Conservation (phyloP, 768 basidiomycete genomes). For the Mycena belliarum region DNA sequence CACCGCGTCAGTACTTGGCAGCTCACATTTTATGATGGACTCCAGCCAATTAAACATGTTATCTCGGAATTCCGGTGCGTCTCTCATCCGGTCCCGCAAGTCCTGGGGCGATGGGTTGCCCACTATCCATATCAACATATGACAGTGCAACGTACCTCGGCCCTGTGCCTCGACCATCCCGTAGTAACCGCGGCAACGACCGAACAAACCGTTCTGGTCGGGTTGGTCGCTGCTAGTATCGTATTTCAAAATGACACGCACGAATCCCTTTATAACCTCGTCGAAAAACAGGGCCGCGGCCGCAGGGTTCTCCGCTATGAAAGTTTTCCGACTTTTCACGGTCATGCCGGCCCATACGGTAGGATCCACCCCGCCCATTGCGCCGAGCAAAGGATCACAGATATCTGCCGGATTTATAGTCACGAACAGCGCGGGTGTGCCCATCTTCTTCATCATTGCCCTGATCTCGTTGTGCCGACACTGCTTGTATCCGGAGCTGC, state of each 20-base stretch:
- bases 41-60: neutral
- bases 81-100: neutral
- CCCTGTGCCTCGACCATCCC: conserved; percentile 15
- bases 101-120: neutral
- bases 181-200: neutral
- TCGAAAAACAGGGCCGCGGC: neutral
- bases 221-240: accelerated
- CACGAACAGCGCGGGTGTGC: conserved; percentile 29
- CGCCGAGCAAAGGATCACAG: conserved; percentile 25
- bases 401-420: conserved; percentile 34
- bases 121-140: conserved; percentile 23
- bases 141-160: conserved; percentile 31
- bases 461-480: conserved; percentile 29
- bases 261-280: neutral
- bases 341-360: conserved; percentile 1
- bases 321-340: neutral
- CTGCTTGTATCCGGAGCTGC: conserved; percentile 21
- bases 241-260: neutral
- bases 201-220: neutral
- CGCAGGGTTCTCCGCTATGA: neutral
- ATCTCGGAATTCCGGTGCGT: neutral
- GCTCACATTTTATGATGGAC: neutral
- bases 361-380: conserved; percentile 23
- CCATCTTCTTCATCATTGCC: conserved; percentile 20
- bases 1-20: neutral